Conservation (phyloP, 768 basidiomycete genomes). For the Rhizopogon vulgaris region DNA sequence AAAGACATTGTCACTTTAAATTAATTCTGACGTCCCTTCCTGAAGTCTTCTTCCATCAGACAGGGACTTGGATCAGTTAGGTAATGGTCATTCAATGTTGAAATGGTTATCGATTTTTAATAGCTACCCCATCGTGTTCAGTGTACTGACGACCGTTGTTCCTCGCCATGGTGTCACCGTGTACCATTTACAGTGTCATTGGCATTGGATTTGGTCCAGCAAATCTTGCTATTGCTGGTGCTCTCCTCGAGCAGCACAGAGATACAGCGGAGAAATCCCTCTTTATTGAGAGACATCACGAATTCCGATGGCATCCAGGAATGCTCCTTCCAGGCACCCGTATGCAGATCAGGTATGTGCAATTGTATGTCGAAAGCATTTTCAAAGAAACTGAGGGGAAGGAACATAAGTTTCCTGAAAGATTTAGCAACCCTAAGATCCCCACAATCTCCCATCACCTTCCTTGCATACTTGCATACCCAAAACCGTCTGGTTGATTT, state of each 20-base stretch:
- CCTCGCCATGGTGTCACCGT: neutral
- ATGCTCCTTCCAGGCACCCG: conserved; percentile 46
- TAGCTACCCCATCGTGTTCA: too few relatives aligned
- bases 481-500: conserved; percentile 44
- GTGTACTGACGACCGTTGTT: neutral
- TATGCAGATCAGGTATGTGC: conserved; percentile 46
- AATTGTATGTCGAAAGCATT: neutral
- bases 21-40: too few relatives aligned
- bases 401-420: conserved; percentile 38
- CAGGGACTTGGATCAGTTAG: too few relatives aligned
- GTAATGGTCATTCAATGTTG: too few relatives aligned
- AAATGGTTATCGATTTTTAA: too few relatives aligned
- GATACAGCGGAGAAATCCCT: conserved; percentile 26
- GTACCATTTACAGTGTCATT: conserved; percentile 34
- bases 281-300: conserved; percentile 43
- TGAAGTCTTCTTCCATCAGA: too few relatives aligned
- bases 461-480: conserved; percentile 46
- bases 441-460: conserved; percentile 44
- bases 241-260: conserved; percentile 37
- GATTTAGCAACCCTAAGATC: conserved; percentile 48
- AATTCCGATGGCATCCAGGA: conserved; percentile 51
- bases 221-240: conserved; percentile 45
- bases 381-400: conserved; percentile 5
- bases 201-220: conserved; percentile 50
- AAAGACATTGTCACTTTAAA: too few relatives aligned